Evolutionary conservation across 192 early-diverging fungal genomes (phyloP).

Genomic region (Entomortierella lignicola): DNA sequence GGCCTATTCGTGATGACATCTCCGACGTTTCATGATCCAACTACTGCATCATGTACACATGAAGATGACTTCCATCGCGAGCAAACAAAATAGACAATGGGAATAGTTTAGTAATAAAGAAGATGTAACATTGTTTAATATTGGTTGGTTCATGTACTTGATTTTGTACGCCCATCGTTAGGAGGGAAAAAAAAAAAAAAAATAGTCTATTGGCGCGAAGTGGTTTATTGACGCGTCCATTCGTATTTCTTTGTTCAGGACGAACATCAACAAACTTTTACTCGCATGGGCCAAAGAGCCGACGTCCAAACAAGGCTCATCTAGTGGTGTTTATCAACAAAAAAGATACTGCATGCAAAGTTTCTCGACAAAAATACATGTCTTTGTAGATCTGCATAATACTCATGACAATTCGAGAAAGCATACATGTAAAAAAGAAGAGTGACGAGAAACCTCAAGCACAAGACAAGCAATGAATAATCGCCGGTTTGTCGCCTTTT

Average conservation of each 20-base stretch:
- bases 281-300: too few relatives aligned
- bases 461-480: neutral
- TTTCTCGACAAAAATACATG: neutral
- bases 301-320: neutral
- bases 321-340: neutral
- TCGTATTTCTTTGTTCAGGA: neutral
- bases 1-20: neutral
- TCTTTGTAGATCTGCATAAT: neutral
- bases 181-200: too few relatives aligned
- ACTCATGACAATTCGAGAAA: neutral
- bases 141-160: neutral
- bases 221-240: neutral
- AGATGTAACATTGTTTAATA: too few relatives aligned
- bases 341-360: neutral
- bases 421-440: neutral
- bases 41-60: conserved; percentile 3
- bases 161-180: neutral
- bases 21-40: conserved; percentile 10
- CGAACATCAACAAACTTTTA: neutral
- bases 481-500: neutral
- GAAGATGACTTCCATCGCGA: neutral
- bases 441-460: neutral
- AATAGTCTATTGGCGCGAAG: too few relatives aligned
- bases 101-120: too few relatives aligned
- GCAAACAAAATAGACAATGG: neutral